Base-by-base conservation (phyloP, 73 alveolate species). In the Diophrys appendiculata region DNA sequence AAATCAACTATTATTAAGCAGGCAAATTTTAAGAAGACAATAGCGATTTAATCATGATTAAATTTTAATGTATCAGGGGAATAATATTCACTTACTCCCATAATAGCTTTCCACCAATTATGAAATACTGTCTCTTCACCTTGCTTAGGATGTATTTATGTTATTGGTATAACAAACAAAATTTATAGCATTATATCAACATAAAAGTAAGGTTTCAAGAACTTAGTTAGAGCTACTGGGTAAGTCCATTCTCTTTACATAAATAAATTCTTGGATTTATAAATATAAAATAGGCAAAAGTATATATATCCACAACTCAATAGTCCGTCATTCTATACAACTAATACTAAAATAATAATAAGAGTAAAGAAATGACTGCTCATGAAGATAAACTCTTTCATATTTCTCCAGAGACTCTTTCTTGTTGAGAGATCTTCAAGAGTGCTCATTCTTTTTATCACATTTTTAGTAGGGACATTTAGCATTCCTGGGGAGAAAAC, bases 311-410 rank as follows among this genome's bases (percentile, higher is more conserved):
- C 81, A 5, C 33, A 43, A 23, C 69, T 65, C 2, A 72, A 28
- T 3, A 72, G 22, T 52, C 81, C 81, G 0, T 60, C 35, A 31
- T 72, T 72, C 34, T 72, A 71, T 18, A 65, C 35, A 1, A 65
- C 52, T 2, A 72, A 65, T 0, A 72, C 54, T 23, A 72, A 31
- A 1, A 72, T 60, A 52, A 52, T 52, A 1, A 72, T 14, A n/a
- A 72, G 35, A 11, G 53, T 23, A 65, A 72, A 72, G 60, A 43
- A 43, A 18, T 43, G 60, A 18, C 60, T 43, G 18, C n/a, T 11
- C 60, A 43, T 43, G 60, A 43, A 43, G 5, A 43, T 43, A 18
- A 43, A 43, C 18, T 43, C 60, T 18, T 43, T 43, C 18, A 43
- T 5, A 18, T 43, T 11, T 43, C 60, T 43, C 60, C 60, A 43